phyloP scores from a whole-genome alignment of 257 asterid species.

The Echites panduratus region DNA sequence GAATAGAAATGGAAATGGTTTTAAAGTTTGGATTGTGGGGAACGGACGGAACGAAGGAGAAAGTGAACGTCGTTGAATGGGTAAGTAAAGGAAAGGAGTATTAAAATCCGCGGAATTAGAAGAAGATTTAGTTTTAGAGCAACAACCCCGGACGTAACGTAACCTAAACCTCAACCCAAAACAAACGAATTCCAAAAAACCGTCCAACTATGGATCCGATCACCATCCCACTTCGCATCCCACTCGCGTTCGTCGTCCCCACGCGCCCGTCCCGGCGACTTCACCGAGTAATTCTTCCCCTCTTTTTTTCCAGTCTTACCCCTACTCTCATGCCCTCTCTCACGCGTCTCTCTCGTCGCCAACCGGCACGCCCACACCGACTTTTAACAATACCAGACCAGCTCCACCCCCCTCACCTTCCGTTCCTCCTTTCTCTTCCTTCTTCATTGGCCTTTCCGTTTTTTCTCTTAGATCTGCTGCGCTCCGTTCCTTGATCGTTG shows the following conservation, averaged over 20 bases:
- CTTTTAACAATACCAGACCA: background rate
- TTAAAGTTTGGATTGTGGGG: too few relatives aligned
- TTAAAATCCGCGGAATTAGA: background rate
- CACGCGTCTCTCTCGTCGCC: slow-evolving; percentile 30
- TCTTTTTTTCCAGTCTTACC: slow-evolving; percentile 15
- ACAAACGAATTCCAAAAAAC: background rate
- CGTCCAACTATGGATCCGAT: slow-evolving; percentile 29
- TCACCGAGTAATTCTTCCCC: slow-evolving; percentile 17
- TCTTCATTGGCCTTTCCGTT: background rate
- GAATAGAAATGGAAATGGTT: too few relatives aligned
- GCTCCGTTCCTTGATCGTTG: background rate
- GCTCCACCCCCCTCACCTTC: slow-evolving; percentile 3
- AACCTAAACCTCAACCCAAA: background rate
- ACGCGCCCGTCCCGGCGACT: slow-evolving; percentile 37
- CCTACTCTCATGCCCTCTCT: slow-evolving; percentile 20
- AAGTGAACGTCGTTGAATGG: too few relatives aligned
- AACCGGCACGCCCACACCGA: slow-evolving; percentile 26
- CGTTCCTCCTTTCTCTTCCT: background rate
- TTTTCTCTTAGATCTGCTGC: background rate
- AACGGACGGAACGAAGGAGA: too few relatives aligned
- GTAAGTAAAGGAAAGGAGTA: too few relatives aligned
- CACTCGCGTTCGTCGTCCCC: slow-evolving; percentile 18
- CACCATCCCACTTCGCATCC: slow-evolving; percentile 16
- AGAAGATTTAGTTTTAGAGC: background rate
- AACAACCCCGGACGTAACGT: slow-evolving; percentile 13